Evolutionary conservation across 2,329 filamentous ascomycete species (phyloP).

Genomic region (Scedosporium dehoogii): DNA sequence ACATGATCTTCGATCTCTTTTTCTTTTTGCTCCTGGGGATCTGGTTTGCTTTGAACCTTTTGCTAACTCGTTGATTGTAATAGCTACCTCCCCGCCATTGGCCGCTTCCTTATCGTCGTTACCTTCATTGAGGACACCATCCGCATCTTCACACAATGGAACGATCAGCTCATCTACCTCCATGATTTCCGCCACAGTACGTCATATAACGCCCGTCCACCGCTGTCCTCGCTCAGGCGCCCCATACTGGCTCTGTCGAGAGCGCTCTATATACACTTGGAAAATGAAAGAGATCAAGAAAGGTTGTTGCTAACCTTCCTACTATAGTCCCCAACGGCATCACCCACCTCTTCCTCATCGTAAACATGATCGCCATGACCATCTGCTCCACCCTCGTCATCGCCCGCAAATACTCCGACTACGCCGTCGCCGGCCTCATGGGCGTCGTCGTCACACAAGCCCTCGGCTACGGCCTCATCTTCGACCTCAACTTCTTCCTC

Average conservation of each 20-base stretch:
- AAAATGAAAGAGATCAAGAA: not conserved
- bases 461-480: constrained; percentile 93
- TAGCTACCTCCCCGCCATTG: constrained; percentile 89
- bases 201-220: constrained; percentile 21
- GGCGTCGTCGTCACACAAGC: constrained; percentile 88
- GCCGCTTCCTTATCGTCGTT: constrained; percentile 93
- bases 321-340: constrained; percentile 69
- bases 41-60: not conserved
- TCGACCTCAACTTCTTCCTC: constrained; percentile 99
- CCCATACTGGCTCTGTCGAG: not conserved
- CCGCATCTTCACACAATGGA: constrained; percentile 96
- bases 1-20: too few species aligned
- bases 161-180: constrained; percentile 85
- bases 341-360: constrained; percentile 84
- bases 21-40: not conserved
- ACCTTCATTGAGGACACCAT: constrained; percentile 96
- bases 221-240: not conserved
- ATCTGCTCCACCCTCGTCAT: constrained; percentile 80
- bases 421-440: constrained; percentile 83
- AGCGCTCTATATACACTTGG: not conserved
- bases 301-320: constrained; percentile 8
- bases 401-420: constrained; percentile 82
- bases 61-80: constrained; percentile 10
- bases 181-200: constrained; percentile 88
- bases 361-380: constrained; percentile 84